Percentiles rank a stretch among this genome's conserved stretches.
Conservation (phyloP, 805 yeast species). For the Ogataea methanolica region DNA sequence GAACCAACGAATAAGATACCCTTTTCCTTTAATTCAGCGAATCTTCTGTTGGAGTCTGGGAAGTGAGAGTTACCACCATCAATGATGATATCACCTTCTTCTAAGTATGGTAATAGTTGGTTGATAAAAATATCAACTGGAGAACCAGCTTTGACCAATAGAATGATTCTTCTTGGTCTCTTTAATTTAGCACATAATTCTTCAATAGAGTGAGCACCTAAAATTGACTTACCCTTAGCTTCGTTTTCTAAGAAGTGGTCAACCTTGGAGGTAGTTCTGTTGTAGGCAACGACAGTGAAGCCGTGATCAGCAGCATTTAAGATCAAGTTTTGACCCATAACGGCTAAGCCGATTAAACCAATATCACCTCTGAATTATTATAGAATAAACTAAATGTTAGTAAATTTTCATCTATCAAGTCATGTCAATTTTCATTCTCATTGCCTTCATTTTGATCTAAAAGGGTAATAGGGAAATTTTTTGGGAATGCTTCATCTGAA, state of each 20-base stretch:
- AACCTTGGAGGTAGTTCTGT: slow-evolving; percentile 95
- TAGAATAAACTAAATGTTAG: slow-evolving; percentile 11
- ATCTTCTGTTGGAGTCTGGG: slow-evolving; percentile 98
- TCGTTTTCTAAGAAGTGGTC: slow-evolving; percentile 90
- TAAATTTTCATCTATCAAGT: background rate
- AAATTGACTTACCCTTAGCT: slow-evolving; percentile 95
- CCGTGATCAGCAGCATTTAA: slow-evolving; percentile 99
- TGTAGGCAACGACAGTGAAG: slow-evolving; percentile 95
- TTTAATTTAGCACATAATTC: slow-evolving; percentile 86
- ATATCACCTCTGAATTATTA: slow-evolving; percentile 68
- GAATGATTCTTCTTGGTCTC: slow-evolving; percentile 93
- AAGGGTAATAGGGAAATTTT: background rate
- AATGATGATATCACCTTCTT: slow-evolving; percentile 95
- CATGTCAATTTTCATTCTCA: too few species aligned
- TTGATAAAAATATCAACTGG: slow-evolving; percentile 91
- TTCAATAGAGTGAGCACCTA: slow-evolving; percentile 90
- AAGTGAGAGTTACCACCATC: slow-evolving; percentile 99
- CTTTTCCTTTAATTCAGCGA: slow-evolving; percentile 77
- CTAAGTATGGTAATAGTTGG: slow-evolving; percentile 85
- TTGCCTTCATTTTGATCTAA: background rate
- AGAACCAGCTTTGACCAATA: slow-evolving; percentile 93
- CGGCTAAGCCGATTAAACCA: slow-evolving; percentile 99
- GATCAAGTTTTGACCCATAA: slow-evolving; percentile 98
- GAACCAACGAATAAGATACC: slow-evolving; percentile 95
- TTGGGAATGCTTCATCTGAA: too few species aligned